Evolutionary conservation across 768 basidiomycete genomes (phyloP).

Genomic region (Lactarius sp.): DNA sequence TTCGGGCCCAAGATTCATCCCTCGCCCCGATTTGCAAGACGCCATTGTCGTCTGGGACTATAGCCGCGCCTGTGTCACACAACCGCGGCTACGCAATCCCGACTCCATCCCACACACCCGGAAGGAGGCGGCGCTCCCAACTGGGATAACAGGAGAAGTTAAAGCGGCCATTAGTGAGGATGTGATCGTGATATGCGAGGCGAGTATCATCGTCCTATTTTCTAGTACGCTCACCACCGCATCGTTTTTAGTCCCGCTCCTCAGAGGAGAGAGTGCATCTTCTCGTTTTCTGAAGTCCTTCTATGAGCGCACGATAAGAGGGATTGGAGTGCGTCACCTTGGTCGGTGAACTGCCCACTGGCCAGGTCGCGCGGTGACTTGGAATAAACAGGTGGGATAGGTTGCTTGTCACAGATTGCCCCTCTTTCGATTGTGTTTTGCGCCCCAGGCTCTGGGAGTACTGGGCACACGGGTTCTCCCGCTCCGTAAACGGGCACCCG

Average conservation of each 20-base stretch:
- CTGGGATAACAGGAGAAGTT: not conserved
- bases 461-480: not conserved
- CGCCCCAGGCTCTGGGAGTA: not conserved
- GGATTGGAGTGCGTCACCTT: not conserved
- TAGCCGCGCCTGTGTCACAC: not conserved
- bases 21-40: not conserved
- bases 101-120: not conserved
- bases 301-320: not conserved
- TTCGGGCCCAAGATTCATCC: constrained; percentile 8
- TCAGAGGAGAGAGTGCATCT: constrained; percentile 2
- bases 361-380: not conserved
- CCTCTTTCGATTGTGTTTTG: not conserved
- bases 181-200: constrained; percentile 15
- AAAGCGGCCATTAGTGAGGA: constrained; percentile 11
- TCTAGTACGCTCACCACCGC: not conserved
- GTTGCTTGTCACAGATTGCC: not conserved
- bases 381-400: not conserved
- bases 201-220: not conserved
- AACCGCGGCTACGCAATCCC: not conserved
- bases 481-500: not conserved
- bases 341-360: not conserved
- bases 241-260: not conserved
- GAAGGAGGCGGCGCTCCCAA: not conserved
- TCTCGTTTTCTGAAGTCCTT: constrained; percentile 7
- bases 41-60: constrained; percentile 3